phyloP scores from a whole-genome alignment of 2,329 filamentous ascomycete genomes.

The Fusarium protoensiforme region DNA sequence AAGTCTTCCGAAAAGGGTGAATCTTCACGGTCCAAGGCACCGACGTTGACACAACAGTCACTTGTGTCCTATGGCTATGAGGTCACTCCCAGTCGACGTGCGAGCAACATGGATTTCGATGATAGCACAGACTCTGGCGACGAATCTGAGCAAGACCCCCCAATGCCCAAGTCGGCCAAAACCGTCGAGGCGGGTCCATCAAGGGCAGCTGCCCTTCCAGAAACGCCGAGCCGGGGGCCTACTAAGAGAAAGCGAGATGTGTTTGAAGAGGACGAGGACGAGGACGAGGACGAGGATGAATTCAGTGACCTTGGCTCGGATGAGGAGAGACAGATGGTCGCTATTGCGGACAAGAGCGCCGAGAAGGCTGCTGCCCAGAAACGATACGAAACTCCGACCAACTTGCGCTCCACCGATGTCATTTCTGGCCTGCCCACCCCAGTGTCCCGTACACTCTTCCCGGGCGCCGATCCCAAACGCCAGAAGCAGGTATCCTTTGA shows the following conservation, averaged over 20 bases:
- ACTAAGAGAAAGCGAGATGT: conserved; percentile 46
- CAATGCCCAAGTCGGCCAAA: not conserved
- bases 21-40: conserved; percentile 40
- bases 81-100: conserved; percentile 34
- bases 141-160: conserved; percentile 13
- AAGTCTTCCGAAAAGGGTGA: conserved; percentile 8
- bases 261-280: conserved; percentile 37
- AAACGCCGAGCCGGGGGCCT: conserved; percentile 33
- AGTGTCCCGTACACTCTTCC: conserved; percentile 51
- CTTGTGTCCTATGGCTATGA: conserved; percentile 46
- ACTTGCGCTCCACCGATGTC: conserved; percentile 38
- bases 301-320: conserved; percentile 52
- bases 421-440: conserved; percentile 47
- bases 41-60: conserved; percentile 43
- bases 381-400: conserved; percentile 42
- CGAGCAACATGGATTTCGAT: conserved; percentile 7
- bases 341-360: conserved; percentile 50
- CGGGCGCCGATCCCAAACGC: conserved; percentile 43
- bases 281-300: conserved; percentile 43
- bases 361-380: conserved; percentile 35
- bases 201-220: not conserved
- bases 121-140: conserved; percentile 24
- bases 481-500: conserved; percentile 49
- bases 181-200: not conserved
- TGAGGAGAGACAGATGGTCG: conserved; percentile 52